Evolutionary conservation across 345 rosid species (phyloP), one percentile per base, ranked within the genome.

Genomic region (Brassica juncea): DNA sequence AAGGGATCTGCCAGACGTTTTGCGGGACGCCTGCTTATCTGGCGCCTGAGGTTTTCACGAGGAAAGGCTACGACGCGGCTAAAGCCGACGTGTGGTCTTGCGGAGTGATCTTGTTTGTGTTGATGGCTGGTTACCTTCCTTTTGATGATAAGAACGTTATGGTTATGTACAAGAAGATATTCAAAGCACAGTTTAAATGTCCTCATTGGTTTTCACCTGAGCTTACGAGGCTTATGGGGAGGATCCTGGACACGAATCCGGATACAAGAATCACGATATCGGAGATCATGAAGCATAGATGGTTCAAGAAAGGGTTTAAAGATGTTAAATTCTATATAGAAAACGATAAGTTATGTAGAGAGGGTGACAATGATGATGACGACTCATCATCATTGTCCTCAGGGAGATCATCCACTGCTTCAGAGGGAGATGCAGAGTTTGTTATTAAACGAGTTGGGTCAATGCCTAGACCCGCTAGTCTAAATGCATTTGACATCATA

Each of bases 51-150:
- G 96, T 94, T 14, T 74, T 94, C 73, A 82, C 86, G 4, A 67
- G 90, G 82, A 89, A 74, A 66, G 99, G 99, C 0, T 94, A 94
- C 49, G 97, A 94, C 21, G 99, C 93, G 4, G 92, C 95, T 3
- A 94, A 92, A 83, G 93, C 90, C 4, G 99, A 94, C 57, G 87
- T 92, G 7, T 92, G 99, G 99, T 90, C 99, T 0, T 91, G 97
- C 14, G 99, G 98, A 11, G 87, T 94, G 30, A 86, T 94, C 79
- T 84, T 94, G 49, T 94, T 87, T 79, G 99, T 90, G 12, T 72
- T 94, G 27, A 84, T 84, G 74, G 94, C 99, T 0, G 99, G 98
- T 34, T 91, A 85, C 80, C 77, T 94, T 77, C 99, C 98, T 1
- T 92, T 94, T 75, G 90, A 86, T 57, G 98, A 94, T 27, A 91